Evolutionary conservation across 1,139 yeast species (phyloP).

Genomic region (Hyphopichia wangnamkhiaoensis): DNA sequence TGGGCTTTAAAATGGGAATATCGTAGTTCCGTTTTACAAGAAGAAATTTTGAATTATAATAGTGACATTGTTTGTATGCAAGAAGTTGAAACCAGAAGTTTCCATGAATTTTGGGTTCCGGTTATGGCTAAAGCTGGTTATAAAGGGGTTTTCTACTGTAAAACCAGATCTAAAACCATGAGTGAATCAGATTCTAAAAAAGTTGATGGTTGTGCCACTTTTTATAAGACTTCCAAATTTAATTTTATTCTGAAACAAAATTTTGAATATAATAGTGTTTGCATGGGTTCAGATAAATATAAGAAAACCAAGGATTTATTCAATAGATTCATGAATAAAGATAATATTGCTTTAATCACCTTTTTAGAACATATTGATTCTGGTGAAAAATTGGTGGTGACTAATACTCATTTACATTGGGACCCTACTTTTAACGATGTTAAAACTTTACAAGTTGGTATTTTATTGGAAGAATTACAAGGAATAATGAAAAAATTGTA

Average conservation of each 20-base stretch:
- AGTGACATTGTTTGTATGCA: slow-evolving; percentile 88
- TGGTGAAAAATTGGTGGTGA: slow-evolving; percentile 72
- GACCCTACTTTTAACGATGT: slow-evolving; percentile 97
- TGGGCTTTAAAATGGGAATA: slow-evolving; percentile 98
- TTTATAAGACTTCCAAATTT: slow-evolving; percentile 71
- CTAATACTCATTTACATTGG: slow-evolving; percentile 97
- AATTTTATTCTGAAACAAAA: slow-evolving; percentile 68
- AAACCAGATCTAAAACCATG: slow-evolving; percentile 94
- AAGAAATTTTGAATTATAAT: slow-evolving; percentile 64
- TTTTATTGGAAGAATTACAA: slow-evolving; percentile 85
- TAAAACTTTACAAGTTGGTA: slow-evolving; percentile 92
- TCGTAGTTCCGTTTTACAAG: slow-evolving; percentile 71
- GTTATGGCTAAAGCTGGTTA: slow-evolving; percentile 73
- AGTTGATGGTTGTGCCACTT: slow-evolving; percentile 97
- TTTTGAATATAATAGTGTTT: slow-evolving; percentile 85
- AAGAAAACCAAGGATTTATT: slow-evolving; percentile 93
- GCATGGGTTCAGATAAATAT: slow-evolving; percentile 84
- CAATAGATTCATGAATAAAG: slow-evolving; percentile 95
- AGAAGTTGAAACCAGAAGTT: slow-evolving; percentile 89
- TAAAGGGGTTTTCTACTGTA: slow-evolving; percentile 77
- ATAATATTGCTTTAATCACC: slow-evolving; percentile 84
- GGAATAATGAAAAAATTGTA: slow-evolving; percentile 53
- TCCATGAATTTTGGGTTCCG: slow-evolving; percentile 85
- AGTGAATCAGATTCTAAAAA: slow-evolving; percentile 76
- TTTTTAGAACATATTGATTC: slow-evolving; percentile 72